Evolutionary conservation across 2,329 filamentous ascomycete genomes (phyloP).

Genomic region (Akanthomyces lecanii): DNA sequence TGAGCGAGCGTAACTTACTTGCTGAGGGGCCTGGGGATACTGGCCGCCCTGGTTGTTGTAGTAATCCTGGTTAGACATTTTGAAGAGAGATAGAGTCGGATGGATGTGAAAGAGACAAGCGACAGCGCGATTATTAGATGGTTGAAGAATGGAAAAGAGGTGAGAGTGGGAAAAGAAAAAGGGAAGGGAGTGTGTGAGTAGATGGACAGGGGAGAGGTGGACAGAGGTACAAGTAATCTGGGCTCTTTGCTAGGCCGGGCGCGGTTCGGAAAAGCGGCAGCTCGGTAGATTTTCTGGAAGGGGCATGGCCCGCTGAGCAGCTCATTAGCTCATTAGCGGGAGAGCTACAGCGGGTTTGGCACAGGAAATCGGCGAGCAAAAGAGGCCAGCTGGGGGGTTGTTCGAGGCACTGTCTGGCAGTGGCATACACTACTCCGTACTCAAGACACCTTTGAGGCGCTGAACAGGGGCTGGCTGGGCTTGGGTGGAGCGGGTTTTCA

Average conservation of each 20-base stretch:
- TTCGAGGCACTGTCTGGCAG: too few relatives aligned
- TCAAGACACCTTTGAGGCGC: neutral
- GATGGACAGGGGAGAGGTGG: conserved; percentile 10
- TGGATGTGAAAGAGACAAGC: neutral
- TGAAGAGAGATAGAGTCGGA: conserved; percentile 5
- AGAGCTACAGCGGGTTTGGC: neutral
- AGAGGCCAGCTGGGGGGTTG: too few relatives aligned
- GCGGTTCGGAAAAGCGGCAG: conserved; percentile 14
- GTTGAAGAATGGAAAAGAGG: neutral
- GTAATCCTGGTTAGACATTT: conserved; percentile 41
- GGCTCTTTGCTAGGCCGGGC: neutral
- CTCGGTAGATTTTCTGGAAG: conserved; percentile 1
- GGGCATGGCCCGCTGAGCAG: neutral
- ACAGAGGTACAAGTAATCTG: conserved; percentile 8
- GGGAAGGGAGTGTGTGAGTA: conserved; percentile 1
- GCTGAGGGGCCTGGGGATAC: conserved; percentile 33
- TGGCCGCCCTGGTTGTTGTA: conserved; percentile 32
- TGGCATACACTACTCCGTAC: too few relatives aligned
- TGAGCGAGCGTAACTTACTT: conserved; percentile 28
- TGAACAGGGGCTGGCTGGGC: neutral
- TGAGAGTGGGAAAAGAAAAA: neutral
- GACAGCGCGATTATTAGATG: neutral
- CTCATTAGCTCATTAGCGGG: neutral
- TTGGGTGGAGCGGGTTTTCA: neutral
- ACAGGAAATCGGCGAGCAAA: neutral